Conservation (phyloP, 228 moss, liverwort and hornwort genomes). For the Sphagnum fallax region DNA sequence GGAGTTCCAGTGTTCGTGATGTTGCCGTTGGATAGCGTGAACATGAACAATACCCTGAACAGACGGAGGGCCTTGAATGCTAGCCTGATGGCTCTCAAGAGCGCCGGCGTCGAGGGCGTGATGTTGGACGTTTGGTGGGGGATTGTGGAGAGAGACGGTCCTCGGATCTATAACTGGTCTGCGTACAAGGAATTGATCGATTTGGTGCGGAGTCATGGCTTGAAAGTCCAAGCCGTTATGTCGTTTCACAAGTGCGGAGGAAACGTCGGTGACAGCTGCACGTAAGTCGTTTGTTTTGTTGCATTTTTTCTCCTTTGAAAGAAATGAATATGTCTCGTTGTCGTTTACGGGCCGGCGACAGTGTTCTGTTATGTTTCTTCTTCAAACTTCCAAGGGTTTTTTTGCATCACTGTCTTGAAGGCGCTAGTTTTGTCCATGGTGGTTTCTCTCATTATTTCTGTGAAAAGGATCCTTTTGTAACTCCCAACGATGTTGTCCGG, state of each 20-base stretch:
- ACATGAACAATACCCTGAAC: conserved; percentile 52
- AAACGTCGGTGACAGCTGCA: conserved; percentile 80
- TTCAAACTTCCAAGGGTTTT: no score
- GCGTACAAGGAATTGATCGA: conserved; percentile 61
- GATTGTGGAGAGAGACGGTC: conserved; percentile 72
- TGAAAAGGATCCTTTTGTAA: no score
- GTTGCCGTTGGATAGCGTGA: conserved; percentile 70
- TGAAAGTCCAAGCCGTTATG: conserved; percentile 90
- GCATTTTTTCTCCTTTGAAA: no score
- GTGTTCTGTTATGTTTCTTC: no score
- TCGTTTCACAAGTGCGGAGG: conserved; percentile 90
- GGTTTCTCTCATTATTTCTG: no score
- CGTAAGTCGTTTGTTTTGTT: conserved; percentile 21
- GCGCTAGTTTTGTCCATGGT: no score
- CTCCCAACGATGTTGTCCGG: no score
- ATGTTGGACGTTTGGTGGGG: conserved; percentile 99
- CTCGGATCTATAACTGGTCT: conserved; percentile 68
- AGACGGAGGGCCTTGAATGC: conserved; percentile 63
- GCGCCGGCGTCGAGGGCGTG: conserved; percentile 70
- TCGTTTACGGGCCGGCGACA: no score
- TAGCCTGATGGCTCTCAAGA: conserved; percentile 53
- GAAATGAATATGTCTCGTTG: no score
- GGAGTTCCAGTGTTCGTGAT: conserved; percentile 78
- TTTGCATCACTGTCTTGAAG: no score
- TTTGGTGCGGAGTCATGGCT: conserved; percentile 47